phyloP scores from a whole-genome alignment of 2,329 filamentous ascomycete species.

The Acrocalymma vagum region DNA sequence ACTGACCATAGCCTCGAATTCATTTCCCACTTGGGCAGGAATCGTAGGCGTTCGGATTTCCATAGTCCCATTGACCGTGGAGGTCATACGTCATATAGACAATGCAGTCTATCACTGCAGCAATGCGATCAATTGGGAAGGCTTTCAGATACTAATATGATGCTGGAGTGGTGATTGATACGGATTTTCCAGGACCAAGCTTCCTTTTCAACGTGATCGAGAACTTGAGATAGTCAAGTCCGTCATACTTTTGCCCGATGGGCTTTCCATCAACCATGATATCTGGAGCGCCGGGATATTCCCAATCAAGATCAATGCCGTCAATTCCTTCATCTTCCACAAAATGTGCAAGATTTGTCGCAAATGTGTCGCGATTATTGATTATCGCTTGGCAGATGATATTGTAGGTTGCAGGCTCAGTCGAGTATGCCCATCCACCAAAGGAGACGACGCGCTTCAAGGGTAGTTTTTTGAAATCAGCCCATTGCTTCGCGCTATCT shows the following conservation, averaged over 20 bases:
- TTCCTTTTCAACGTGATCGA: conserved; percentile 26
- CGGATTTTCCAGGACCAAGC: conserved; percentile 8
- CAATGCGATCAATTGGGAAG: conserved; percentile 29
- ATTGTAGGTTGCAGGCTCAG: conserved; percentile 43
- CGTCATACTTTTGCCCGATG: conserved; percentile 31
- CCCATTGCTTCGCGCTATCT: conserved; percentile 37
- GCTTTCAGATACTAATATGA: conserved; percentile 36
- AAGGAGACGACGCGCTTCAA: conserved; percentile 53
- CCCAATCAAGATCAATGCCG: conserved; percentile 46
- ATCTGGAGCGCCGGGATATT: conserved; percentile 36
- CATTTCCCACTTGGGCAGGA: not conserved
- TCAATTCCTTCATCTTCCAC: conserved; percentile 29
- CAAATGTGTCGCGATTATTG: conserved; percentile 46
- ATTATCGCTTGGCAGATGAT: conserved; percentile 49
- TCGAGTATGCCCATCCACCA: conserved; percentile 57
- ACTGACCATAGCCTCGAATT: not conserved
- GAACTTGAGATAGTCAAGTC: conserved; percentile 46
- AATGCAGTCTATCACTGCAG: conserved; percentile 30
- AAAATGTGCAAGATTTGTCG: conserved; percentile 31
- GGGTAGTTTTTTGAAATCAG: conserved; percentile 37
- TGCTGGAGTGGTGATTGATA: conserved; percentile 31
- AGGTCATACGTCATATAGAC: conserved; percentile 41
- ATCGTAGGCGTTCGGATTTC: not conserved
- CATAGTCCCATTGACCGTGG: conserved; percentile 49
- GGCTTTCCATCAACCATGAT: conserved; percentile 58